Base-by-base conservation (phyloP, 768 basidiomycete genomes). In the Lentinula edodes region DNA sequence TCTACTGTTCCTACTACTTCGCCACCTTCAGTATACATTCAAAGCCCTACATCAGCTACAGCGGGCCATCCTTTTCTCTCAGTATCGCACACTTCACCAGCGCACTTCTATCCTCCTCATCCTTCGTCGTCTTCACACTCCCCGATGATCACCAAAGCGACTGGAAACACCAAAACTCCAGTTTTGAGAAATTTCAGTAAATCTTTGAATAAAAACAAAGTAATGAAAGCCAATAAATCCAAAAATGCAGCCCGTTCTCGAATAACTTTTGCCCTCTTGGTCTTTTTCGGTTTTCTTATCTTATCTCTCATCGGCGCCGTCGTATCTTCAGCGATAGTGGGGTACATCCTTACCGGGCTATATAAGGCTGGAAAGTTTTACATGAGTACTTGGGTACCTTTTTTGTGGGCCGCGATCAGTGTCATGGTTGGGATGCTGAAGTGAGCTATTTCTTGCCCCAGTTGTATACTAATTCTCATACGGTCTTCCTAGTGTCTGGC, bases 231-330 rank as follows among this genome's bases (percentile, higher is more conserved):
- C 62, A 8, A 6, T 13, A 71, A 72, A 36, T 67, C 68, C 28
- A 77, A 79, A 28, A 75, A 78, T 15, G 54, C 54, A 65, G 72
- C 76, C 5, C 76, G 79, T 46, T 81, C 80, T 12, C 72, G 81
- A 56, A 70, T 79, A 6, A 72, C 80, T 6, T 82, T 82, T 60
- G 78, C 81, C 3, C 61, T 81, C 56, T 72, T 82, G 12, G 78
- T 83, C 3, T 66, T 82, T 13, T 64, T 82, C 15, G 70, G 71
- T 6, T 83, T 82, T 61, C 61, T 80, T 10, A 59, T 68, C 2
- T 57, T 79, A 52, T 75, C 81, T 57, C 64, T 83, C 6, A 78
- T 77, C 46, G 80, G 80, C 0, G 77, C 81, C 3, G 75, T 79
- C 10, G 66, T 80, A n/a, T 75, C 77, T 32, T 78, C 81, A 10